A percentile compares a stretch with the other conserved stretches of the same genome.
Conservation (phyloP, 352 stramenopile species). For the Phytophthora citricola region DNA sequence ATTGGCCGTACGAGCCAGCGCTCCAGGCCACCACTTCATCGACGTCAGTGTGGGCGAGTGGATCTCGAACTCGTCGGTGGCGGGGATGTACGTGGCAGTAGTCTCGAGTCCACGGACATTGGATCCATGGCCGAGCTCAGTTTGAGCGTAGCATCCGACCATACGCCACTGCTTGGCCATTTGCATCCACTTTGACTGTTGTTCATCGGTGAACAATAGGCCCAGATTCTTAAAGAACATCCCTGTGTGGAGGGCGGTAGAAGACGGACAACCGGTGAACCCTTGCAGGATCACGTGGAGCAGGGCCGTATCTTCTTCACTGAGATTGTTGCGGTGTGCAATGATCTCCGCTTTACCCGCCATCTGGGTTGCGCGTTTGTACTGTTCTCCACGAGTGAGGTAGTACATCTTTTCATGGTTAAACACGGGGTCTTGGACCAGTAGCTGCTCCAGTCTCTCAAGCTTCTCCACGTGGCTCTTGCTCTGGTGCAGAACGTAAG, state of each 20-base stretch:
- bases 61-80: slow-evolving; percentile 94
- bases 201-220: slow-evolving; percentile 70
- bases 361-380: slow-evolving; percentile 62
- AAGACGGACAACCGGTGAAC: slow-evolving; percentile 59
- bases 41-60: slow-evolving; percentile 95
- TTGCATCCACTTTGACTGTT: slow-evolving; percentile 72
- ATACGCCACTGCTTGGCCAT: slow-evolving; percentile 75
- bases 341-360: slow-evolving; percentile 59
- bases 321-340: slow-evolving; percentile 55
- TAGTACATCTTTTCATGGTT: slow-evolving; percentile 68
- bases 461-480: slow-evolving; percentile 61
- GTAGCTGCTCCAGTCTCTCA: slow-evolving; percentile 62
- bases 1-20: slow-evolving; percentile 94
- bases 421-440: slow-evolving; percentile 40
- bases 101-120: slow-evolving; percentile 94
- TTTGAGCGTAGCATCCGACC: slow-evolving; percentile 89
- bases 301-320: slow-evolving; percentile 58
- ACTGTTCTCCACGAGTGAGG: slow-evolving; percentile 64
- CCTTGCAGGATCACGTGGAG: slow-evolving; percentile 55
- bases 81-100: slow-evolving; percentile 93
- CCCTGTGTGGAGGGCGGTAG: slow-evolving; percentile 66
- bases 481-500: slow-evolving; percentile 66
- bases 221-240: slow-evolving; percentile 74
- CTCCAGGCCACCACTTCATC: slow-evolving; percentile 97
- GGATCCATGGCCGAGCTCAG: slow-evolving; percentile 90